Evolutionary conservation across 2,329 filamentous ascomycete genomes (phyloP).

Genomic region (Microsporum ferrugineum): DNA sequence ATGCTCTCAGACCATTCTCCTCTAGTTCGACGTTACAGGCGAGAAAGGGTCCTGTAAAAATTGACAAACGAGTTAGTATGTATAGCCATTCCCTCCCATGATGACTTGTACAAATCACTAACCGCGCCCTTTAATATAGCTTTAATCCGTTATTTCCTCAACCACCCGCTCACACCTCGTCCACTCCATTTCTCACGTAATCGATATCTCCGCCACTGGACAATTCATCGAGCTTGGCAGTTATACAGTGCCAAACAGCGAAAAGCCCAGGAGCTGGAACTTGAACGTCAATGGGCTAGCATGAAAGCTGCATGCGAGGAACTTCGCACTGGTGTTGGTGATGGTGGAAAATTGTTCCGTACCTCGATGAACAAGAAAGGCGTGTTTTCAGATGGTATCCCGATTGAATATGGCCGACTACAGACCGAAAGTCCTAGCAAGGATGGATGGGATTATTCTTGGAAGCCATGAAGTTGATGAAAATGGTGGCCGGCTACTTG

Average conservation of each 20-base stretch:
- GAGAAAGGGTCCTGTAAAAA: constrained; percentile 25
- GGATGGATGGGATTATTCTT: constrained; percentile 84
- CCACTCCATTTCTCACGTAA: constrained; percentile 83
- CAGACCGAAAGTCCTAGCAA: constrained; percentile 70
- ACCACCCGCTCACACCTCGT: constrained; percentile 56
- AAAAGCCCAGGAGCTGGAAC: constrained; percentile 52
- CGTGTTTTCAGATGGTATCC: constrained; percentile 61
- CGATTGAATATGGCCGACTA: constrained; percentile 68
- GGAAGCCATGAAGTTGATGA: constrained; percentile 51
- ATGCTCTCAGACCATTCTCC: constrained; percentile 26
- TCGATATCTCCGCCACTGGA: constrained; percentile 89
- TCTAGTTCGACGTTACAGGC: constrained; percentile 30
- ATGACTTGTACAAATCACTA: constrained; percentile 3
- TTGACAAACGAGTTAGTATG: constrained; percentile 38
- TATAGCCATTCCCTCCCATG: constrained; percentile 8
- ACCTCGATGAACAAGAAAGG: constrained; percentile 87
- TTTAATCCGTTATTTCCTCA: constrained; percentile 58
- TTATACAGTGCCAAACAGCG: constrained; percentile 62
- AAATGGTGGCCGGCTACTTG: neutral
- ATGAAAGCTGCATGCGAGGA: constrained; percentile 83
- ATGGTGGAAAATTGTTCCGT: constrained; percentile 57
- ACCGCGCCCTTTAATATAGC: constrained; percentile 30
- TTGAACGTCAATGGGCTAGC: constrained; percentile 67
- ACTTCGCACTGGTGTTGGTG: constrained; percentile 46
- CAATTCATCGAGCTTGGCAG: constrained; percentile 92